These are phyloP conservation scores for Lactifluus volemus DNA, from an alignment of 768 basidiomycete genomes.

Conservation along the genomic window DNA sequence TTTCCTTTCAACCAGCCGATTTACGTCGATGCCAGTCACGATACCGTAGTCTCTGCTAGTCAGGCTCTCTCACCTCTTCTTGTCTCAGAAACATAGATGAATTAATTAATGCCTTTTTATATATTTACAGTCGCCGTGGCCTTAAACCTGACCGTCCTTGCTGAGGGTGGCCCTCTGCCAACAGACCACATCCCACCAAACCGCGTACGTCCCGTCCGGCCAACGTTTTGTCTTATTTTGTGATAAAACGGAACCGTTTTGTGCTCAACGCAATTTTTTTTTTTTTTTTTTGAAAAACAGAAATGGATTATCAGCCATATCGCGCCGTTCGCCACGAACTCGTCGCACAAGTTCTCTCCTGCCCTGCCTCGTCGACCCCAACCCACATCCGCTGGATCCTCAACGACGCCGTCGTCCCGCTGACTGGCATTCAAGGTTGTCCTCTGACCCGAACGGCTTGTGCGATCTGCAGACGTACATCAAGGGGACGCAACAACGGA, in stretches of 20 bases:
- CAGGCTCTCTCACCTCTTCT: background rate
- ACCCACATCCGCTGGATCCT: conserved; percentile 36
- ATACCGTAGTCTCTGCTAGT: conserved; percentile 35
- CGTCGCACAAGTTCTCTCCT: conserved; percentile 38
- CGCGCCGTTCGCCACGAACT: conserved; percentile 42
- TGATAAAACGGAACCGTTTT: too few relatives aligned
- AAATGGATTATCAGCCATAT: conserved; percentile 34
- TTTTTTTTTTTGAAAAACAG: background rate
- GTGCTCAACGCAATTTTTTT: background rate
- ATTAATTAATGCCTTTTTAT: background rate
- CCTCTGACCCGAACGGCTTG: conserved; percentile 32
- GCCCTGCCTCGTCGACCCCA: conserved; percentile 24
- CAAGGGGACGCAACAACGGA: conserved; percentile 29
- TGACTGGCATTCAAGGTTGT: conserved; percentile 38
- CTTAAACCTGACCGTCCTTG: conserved; percentile 37
- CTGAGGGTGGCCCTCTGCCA: conserved; percentile 34
- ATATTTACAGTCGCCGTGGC: conserved; percentile 31
- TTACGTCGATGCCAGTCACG: conserved; percentile 40
- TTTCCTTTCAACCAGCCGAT: conserved; percentile 33
- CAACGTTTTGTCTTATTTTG: background rate
- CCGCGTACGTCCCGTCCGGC: conserved; percentile 19
- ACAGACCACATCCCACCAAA: conserved; percentile 29
- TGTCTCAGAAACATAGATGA: background rate
- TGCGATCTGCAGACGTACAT: conserved; percentile 36
- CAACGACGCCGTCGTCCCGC: conserved; percentile 42